Evolutionary conservation across 306 rosid species (phyloP).

Genomic region (Rosa chinensis): DNA sequence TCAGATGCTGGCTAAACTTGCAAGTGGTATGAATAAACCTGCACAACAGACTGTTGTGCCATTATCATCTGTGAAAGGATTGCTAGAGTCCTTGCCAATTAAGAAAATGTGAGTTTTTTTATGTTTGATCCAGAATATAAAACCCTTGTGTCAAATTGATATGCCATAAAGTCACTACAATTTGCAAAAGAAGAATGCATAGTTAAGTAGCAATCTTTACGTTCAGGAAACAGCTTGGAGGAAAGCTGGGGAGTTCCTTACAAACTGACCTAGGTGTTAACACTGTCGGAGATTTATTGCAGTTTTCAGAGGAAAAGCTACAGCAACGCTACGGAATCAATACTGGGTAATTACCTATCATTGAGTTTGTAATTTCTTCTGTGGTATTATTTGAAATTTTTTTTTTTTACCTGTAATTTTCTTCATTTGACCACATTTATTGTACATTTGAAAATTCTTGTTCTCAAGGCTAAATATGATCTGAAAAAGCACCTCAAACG

Average conservation of each 20-base stretch:
- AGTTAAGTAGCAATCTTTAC: constrained; percentile 25
- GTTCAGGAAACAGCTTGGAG: constrained; percentile 97
- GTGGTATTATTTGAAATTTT: not conserved
- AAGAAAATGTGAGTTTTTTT: constrained; percentile 73
- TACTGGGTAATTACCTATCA: constrained; percentile 59
- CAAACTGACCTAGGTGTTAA: constrained; percentile 78
- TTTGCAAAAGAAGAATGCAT: not conserved
- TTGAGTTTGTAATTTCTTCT: constrained; percentile 6
- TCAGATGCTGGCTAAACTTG: constrained; percentile 94
- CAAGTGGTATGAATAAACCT: constrained; percentile 95
- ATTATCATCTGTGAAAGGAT: constrained; percentile 68
- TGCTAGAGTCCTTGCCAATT: constrained; percentile 84
- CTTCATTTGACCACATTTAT: not conserved
- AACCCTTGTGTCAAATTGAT: not conserved
- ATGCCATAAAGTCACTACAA: not conserved
- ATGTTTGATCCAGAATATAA: not conserved
- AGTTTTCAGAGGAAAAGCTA: constrained; percentile 84
- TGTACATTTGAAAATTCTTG: not conserved
- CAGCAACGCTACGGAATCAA: constrained; percentile 83
- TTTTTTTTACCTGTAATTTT: not conserved
- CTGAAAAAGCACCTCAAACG: not conserved
- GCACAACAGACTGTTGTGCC: constrained; percentile 97
- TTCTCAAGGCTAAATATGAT: not conserved
- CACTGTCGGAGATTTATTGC: constrained; percentile 77
- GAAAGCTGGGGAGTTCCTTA: constrained; percentile 88